phyloP scores from a whole-genome alignment of 1,284 basidiomycete genomes.

The Spongiforma sp. region DNA sequence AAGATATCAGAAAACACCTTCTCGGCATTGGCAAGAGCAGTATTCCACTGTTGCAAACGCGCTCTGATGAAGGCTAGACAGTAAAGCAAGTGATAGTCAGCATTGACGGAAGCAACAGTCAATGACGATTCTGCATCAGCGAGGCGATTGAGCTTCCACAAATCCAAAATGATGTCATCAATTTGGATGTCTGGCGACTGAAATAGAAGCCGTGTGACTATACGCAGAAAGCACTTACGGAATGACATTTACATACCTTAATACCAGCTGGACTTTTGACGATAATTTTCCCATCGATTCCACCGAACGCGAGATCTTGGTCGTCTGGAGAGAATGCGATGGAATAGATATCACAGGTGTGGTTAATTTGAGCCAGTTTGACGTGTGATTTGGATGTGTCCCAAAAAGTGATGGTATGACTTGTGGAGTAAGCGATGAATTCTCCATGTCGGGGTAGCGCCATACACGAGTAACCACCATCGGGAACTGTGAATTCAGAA shows the following conservation, averaged over 20 bases:
- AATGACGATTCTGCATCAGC: not conserved
- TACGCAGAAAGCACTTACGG: not conserved
- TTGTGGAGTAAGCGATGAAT: slow-evolving; percentile 1
- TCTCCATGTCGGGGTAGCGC: not conserved
- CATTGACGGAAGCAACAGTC: not conserved
- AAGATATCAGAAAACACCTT: not conserved
- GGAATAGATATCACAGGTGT: not conserved
- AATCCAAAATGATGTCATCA: not conserved
- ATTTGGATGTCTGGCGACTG: not conserved
- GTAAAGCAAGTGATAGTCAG: not conserved
- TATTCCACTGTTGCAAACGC: not conserved
- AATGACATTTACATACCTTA: not conserved
- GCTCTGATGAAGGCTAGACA: not conserved
- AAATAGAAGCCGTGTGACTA: not conserved
- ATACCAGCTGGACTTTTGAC: not conserved
- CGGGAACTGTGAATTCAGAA: not conserved
- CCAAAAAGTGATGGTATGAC: not conserved
- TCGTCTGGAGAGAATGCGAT: not conserved
- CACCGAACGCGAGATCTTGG: not conserved
- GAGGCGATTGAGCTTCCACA: not conserved
- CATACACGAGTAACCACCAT: not conserved
- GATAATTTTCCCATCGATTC: not conserved
- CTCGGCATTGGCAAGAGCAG: not conserved
- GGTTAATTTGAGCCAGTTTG: not conserved
- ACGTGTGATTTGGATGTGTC: not conserved